These are phyloP conservation scores for Zancudomyces culisetae DNA, from an alignment of 371 early-diverging fungal genomes.

Conservation along the genomic window DNA sequence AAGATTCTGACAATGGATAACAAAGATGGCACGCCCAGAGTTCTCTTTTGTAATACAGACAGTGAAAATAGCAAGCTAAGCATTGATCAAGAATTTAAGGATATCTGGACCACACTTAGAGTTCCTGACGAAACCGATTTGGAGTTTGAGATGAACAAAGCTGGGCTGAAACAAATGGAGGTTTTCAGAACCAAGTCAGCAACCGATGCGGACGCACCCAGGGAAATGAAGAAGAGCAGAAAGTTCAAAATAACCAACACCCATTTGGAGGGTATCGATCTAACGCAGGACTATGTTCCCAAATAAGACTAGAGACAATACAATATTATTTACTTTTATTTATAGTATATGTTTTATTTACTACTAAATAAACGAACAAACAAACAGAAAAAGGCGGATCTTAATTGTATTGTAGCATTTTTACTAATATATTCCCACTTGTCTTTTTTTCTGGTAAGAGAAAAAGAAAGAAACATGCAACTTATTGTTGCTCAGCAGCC, in stretches of 20 bases:
- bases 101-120: slow-evolving; percentile 47
- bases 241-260: slow-evolving; percentile 72
- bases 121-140: slow-evolving; percentile 63
- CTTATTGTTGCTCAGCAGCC: neutral
- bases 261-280: slow-evolving; percentile 61
- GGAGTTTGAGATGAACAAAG: slow-evolving; percentile 42
- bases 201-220: slow-evolving; percentile 19
- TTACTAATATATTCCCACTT: too few species aligned
- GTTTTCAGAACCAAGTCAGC: slow-evolving; percentile 47
- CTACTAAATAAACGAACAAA: slow-evolving; percentile 2
- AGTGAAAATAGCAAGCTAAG: neutral
- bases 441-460: too few species aligned
- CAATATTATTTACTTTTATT: too few species aligned
- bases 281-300: slow-evolving; percentile 52
- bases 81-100: slow-evolving; percentile 32
- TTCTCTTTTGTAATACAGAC: slow-evolving; percentile 35
- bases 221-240: slow-evolving; percentile 19
- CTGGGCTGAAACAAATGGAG: slow-evolving; percentile 58
- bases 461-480: too few species aligned
- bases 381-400: neutral
- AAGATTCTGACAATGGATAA: slow-evolving; percentile 51
- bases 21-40: slow-evolving; percentile 52
- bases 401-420: too few species aligned
- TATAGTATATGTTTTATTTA: neutral
- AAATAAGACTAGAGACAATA: slow-evolving; percentile 1